These are phyloP conservation scores for Blastomyces percursus DNA, from an alignment of 2,329 filamentous ascomycete species.

Conservation along the genomic window DNA sequence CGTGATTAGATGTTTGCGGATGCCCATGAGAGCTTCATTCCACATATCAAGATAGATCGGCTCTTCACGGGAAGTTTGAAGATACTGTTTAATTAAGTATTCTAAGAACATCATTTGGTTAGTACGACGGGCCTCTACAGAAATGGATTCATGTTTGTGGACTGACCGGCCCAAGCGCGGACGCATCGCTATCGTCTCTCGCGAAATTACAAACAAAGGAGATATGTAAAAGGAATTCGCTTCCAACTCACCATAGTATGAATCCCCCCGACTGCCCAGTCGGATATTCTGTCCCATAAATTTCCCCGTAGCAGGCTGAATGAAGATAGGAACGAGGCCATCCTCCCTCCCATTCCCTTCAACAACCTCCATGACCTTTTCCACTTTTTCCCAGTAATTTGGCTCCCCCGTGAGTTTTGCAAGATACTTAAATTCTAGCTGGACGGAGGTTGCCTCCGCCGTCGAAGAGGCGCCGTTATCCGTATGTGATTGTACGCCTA, in stretches of 20 bases:
- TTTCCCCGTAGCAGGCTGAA: conserved; percentile 64
- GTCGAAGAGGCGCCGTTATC: conserved; percentile 86
- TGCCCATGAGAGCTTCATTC: conserved; percentile 70
- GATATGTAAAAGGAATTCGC: not conserved
- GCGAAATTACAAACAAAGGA: not conserved
- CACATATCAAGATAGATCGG: conserved; percentile 84
- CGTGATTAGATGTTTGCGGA: conserved; percentile 84
- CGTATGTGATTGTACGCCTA: conserved; percentile 69
- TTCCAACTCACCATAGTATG: conserved; percentile 59
- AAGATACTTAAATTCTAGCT: conserved; percentile 95
- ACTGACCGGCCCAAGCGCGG: no score
- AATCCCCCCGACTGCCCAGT: conserved; percentile 86
- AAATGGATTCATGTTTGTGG: no score
- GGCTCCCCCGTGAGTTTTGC: conserved; percentile 88
- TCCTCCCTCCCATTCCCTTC: conserved; percentile 70
- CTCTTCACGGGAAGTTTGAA: conserved; percentile 83
- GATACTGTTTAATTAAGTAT: conserved; percentile 96
- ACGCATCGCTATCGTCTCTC: no score
- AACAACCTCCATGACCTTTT: conserved; percentile 83
- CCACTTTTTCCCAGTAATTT: conserved; percentile 82
- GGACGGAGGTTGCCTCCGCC: conserved; percentile 80
- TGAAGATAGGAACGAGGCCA: conserved; percentile 83
- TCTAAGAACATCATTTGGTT: conserved; percentile 38
- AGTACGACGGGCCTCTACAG: not conserved
- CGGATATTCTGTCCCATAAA: conserved; percentile 82